Conservation (phyloP, 768 basidiomycete species). For the Suillus subalutaceus region DNA sequence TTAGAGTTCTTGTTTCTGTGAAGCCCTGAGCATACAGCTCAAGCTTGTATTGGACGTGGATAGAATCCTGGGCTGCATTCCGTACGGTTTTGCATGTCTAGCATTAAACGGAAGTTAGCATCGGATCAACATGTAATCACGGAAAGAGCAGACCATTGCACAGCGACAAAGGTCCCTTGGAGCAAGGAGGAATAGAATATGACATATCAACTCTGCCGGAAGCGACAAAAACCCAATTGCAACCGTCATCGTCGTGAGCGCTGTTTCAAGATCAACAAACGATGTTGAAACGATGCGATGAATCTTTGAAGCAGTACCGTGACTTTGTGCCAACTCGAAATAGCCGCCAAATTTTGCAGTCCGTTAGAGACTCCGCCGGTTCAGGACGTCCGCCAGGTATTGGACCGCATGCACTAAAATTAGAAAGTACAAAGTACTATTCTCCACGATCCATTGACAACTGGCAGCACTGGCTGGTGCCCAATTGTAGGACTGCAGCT, state of each 20-base stretch:
- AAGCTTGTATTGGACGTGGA: slow-evolving; percentile 1
- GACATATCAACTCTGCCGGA: neutral
- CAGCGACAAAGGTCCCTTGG: slow-evolving; percentile 1
- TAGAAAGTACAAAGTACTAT: neutral
- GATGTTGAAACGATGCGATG: neutral
- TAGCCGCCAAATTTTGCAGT: neutral
- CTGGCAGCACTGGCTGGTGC: neutral
- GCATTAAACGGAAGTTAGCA: neutral
- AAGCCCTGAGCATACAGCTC: slow-evolving; percentile 1
- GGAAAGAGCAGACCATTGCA: neutral
- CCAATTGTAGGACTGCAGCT: neutral
- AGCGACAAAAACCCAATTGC: neutral
- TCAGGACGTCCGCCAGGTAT: too few species aligned
- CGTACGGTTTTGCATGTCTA: neutral
- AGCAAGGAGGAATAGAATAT: neutral
- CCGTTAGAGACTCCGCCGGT: neutral
- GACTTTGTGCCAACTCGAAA: neutral
- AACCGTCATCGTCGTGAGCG: neutral
- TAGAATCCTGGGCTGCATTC: neutral
- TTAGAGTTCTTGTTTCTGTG: neutral
- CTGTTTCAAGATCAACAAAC: neutral
- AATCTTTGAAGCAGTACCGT: neutral
- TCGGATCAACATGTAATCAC: neutral
- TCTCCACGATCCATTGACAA: neutral
- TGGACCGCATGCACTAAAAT: neutral